Evolutionary conservation across 148 eudicot genomes (phyloP), one percentile per base, ranked within the genome.

Genomic region (Rhododendron williamsianum): DNA sequence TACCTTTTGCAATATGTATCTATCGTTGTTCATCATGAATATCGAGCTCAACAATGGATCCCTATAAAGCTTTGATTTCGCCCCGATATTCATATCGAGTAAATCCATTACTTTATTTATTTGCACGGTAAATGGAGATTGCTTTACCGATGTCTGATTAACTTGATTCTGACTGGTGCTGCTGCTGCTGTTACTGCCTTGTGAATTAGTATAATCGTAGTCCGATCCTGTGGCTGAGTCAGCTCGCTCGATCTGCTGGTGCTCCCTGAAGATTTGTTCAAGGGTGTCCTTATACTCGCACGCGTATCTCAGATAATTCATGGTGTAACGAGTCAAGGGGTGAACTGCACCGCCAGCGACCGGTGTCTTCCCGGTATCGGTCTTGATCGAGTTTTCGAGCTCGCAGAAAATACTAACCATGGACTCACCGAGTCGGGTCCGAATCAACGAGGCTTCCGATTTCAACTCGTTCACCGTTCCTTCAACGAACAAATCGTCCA

Each of bases 321-420:
- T 89, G 46, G 90, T 91, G 94, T 93, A 95, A 67, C 93, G 90
- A 72, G 98, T 95, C 36, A 94, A 52, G 0, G 99, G 97, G 83
- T 96, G 99, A 54, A 96, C 98, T 0, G 97, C 98, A 0, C 99
- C 98, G 15, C 92, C 93, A 0, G 98, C 93, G 13, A 93, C 98
- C 3, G 93, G 91, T 2, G 93, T 94, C 88, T 92, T 95, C 1
- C 88, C 89, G 2, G 83, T 85, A 16, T 96, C 97, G 3, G 89
- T 82, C 88, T 94, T 94, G 83, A 96, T 96, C 1, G 97, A 91
- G 82, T 85, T 93, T 48, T 94, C 98, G 0, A 96, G 88, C 46
- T 92, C 97, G 54, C 88, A 86, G 69, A 96, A 94, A 67, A 94
- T 94, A 43, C 82, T 65, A 10, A 91, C 91, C 6, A 92, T 91